Evolutionary conservation across 768 basidiomycete species (phyloP), one percentile per base, ranked within the genome.

Genomic region (Fomitopsis pulvina): DNA sequence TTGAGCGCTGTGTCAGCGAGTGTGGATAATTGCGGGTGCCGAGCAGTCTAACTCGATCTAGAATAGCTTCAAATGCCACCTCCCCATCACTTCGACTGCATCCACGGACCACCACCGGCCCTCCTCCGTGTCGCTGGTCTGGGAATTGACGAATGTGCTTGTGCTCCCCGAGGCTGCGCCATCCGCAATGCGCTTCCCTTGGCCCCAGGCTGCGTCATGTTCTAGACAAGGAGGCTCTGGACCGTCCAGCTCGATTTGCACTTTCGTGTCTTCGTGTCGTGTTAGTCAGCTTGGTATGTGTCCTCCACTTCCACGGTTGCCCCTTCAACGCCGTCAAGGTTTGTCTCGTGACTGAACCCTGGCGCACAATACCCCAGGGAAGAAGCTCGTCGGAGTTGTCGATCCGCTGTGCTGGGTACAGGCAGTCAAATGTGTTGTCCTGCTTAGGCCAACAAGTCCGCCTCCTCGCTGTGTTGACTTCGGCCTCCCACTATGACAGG

Each of bases 281-380:
- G 34, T 18, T 6, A 7, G 7, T 16, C 8, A 32, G 16, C 30
- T 37, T 37, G 14, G 34, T 18, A 18, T n/a, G 14, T 37, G 34
- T 37, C 4, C n/a, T n/a, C 42, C 10, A 21, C 42, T 9, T 37
- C 25, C 28, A 46, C 45, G 20, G 29, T 32, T 9, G 20, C 45
- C 45, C 4, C n/a, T 37, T 32, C 45, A 46, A 34, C 45, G 45
- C 45, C 45, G 45, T 27, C 45, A n/a, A 12, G 37, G n/a, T 22
- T 5, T 22, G 26, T 45, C 45, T 37, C 21, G 32, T 46, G 45
- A 46, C 37, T 10, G 30, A 37, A 16, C 34, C 18, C 14, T 16
- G 34, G 14, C 34, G 14, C 4, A 16, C 5, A 4, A 18, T 16
- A n/a, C 6, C 34, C 14, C 34, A 37, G 34, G 7, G 34, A 37